Base-by-base conservation (phyloP, 495 filamentous ascomycete species). In the Aspergillus bridgeri region DNA sequence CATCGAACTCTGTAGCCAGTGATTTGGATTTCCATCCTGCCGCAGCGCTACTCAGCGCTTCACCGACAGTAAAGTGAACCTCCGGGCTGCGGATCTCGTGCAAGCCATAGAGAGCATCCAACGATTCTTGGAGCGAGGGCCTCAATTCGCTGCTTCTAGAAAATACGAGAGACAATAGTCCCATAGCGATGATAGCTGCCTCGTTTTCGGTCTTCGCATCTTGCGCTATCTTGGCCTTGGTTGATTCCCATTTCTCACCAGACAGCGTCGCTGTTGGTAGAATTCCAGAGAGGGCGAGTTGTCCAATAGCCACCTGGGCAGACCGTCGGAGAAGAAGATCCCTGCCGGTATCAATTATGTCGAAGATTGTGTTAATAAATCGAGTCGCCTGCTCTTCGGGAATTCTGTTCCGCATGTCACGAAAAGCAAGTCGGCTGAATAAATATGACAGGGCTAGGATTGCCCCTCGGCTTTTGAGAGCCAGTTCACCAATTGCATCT, bases 41-140 rank as follows among this genome's bases (percentile, higher is more conserved):
- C 44, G 89, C 84, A 43, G 87, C 82, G 59, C 85, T 87, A 51
- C 86, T 83, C 52, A 96, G 75, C 13, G 94, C 91, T 64, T 95
- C 92, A 9, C 94, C 94, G 11, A 93, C 83, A 3, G 89, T 81
- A 66, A 98, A 96, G 58, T 96, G 93, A 8, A 89, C 78, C 65
- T 96, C 91, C 1, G 89, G 84, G 53, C 91, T 87, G 57, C 86
- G 86, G 23, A 92, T 85, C 61, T 92, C 91, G 65, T 94, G 90
- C 15, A 98, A 68, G 6, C 75, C 75, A 65, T 91, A 89, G 0
- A 98, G 69, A 27, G 80, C 84, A 43, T 80, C 69, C 27, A 89
- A 56, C 23, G 92, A 78, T 18, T 78, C 44, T 51, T 57, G 48
- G 33, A 76, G 72, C 18, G 68, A 54, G 24, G 60, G 60, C 6